phyloP scores from a whole-genome alignment of 768 basidiomycete genomes.

The Podaxis sp. region DNA sequence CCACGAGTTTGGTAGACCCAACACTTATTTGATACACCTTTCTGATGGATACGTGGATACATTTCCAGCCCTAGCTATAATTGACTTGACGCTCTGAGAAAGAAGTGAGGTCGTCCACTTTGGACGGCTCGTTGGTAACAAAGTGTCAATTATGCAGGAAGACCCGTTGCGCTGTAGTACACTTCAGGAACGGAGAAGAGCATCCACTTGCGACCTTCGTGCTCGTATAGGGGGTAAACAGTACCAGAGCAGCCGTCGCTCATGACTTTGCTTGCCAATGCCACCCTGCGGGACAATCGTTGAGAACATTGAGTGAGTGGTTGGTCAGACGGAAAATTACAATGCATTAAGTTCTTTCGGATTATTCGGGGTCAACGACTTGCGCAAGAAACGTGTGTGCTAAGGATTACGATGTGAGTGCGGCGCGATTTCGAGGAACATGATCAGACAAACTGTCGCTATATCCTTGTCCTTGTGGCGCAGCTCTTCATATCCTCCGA shows the following conservation, averaged over 20 bases:
- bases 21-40: too few species aligned
- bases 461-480: neutral
- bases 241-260: neutral
- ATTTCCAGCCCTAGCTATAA: too few species aligned
- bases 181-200: neutral
- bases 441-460: neutral
- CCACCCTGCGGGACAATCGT: neutral
- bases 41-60: too few species aligned
- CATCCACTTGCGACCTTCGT: neutral
- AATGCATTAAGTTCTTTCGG: neutral
- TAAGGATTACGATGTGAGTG: neutral
- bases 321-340: neutral
- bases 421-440: neutral
- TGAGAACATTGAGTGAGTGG: neutral
- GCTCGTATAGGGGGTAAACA: neutral
- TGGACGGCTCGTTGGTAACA: neutral
- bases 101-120: neutral
- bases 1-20: too few species aligned
- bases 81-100: neutral
- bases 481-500: neutral
- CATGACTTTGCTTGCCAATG: neutral
- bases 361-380: neutral
- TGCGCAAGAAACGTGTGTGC: neutral
- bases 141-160: neutral
- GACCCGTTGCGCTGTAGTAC: neutral